phyloP scores from a whole-genome alignment of 805 yeast species.

The Candida krabiensis region DNA sequence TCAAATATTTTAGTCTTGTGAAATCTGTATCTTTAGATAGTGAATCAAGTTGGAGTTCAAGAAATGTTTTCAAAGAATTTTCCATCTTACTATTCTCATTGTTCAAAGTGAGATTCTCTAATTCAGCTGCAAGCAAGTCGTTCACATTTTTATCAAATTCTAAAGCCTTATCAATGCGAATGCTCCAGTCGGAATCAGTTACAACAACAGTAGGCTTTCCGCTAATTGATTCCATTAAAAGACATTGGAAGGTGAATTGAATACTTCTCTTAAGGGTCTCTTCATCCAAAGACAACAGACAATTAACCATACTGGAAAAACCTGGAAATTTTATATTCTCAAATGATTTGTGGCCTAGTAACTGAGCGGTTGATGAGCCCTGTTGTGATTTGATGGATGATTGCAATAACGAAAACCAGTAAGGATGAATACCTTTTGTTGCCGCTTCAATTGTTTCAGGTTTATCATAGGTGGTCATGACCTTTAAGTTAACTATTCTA shows the following conservation, averaged over 20 bases:
- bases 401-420: constrained; percentile 63
- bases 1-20: constrained; percentile 14
- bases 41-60: constrained; percentile 35
- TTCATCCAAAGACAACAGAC: constrained; percentile 27
- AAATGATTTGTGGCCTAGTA: too few relatives aligned
- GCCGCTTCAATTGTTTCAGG: constrained; percentile 83
- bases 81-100: constrained; percentile 13
- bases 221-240: constrained; percentile 65
- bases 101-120: too few relatives aligned
- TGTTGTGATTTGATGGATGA: too few relatives aligned
- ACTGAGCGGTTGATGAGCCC: too few relatives aligned
- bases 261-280: constrained; percentile 39
- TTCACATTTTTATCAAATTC: constrained; percentile 58
- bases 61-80: constrained; percentile 22
- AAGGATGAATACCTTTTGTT: constrained; percentile 74
- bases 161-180: constrained; percentile 66
- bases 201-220: constrained; percentile 55
- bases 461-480: constrained; percentile 50
- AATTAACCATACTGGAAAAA: constrained; percentile 41
- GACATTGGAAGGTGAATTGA: constrained; percentile 53
- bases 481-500: constrained; percentile 65
- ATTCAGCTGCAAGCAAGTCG: constrained; percentile 12
- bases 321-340: constrained; percentile 54
- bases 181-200: constrained; percentile 72
- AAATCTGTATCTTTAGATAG: constrained; percentile 7